Percentiles rank a stretch among this genome's conserved stretches.
These are phyloP conservation scores for Geosmithia morbida DNA, from an alignment of 2,329 filamentous ascomycete genomes.

Conservation along the genomic window DNA sequence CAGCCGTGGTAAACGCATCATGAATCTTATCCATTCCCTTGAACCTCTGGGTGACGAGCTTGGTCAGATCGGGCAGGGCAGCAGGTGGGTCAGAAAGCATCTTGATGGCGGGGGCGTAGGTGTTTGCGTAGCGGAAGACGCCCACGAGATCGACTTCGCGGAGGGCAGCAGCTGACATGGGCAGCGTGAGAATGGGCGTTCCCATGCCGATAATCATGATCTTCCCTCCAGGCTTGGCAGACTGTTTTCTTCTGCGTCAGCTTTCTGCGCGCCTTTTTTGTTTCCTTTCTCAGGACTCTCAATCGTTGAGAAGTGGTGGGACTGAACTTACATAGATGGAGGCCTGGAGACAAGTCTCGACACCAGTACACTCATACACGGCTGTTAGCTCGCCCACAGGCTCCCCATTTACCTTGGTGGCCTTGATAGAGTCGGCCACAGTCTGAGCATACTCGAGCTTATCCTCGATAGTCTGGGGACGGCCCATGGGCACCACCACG, in stretches of 20 bases:
- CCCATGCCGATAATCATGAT: constrained; percentile 63
- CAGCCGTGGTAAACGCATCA: constrained; percentile 62
- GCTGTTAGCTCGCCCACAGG: constrained; percentile 49
- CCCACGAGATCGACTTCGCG: constrained; percentile 59
- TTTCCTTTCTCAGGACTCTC: background rate
- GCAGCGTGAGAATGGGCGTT: constrained; percentile 53
- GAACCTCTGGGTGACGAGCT: constrained; percentile 58
- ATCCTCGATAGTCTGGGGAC: constrained; percentile 33
- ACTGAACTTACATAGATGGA: constrained; percentile 46
- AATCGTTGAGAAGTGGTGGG: no score
- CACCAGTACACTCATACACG: constrained; percentile 68
- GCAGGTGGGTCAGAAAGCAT: constrained; percentile 31
- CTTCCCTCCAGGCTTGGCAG: constrained; percentile 52
- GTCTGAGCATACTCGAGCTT: constrained; percentile 36
- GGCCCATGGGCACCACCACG: constrained; percentile 32
- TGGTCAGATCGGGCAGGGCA: constrained; percentile 47
- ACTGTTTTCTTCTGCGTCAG: constrained; percentile 13
- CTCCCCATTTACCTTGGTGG: constrained; percentile 17
- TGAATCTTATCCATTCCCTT: constrained; percentile 46
- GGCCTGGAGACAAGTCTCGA: constrained; percentile 61
- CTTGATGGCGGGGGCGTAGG: constrained; percentile 41
- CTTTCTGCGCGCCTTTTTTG: background rate
- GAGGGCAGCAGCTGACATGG: constrained; percentile 52
- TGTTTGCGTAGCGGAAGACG: constrained; percentile 62
- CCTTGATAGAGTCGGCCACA: constrained; percentile 28